Evolutionary conservation across 2,329 filamentous ascomycete species (phyloP).

Genomic region (Xylaria sp.): DNA sequence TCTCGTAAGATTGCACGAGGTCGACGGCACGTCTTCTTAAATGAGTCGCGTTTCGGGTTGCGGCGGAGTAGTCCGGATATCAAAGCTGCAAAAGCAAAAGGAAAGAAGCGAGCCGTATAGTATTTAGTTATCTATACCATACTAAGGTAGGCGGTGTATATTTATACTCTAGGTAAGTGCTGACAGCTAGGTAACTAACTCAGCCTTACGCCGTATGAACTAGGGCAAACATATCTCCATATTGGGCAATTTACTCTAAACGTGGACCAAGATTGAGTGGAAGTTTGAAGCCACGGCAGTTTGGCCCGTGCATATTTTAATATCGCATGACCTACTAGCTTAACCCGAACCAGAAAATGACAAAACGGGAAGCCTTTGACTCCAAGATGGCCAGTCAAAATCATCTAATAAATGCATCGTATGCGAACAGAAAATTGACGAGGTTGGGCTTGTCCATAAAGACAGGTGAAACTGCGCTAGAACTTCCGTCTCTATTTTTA

Average conservation of each 20-base stretch:
- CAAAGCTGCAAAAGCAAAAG: too few species aligned
- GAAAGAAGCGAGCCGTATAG: too few species aligned
- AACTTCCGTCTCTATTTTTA: conserved; percentile 31
- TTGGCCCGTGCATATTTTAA: not conserved
- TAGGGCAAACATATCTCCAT: not conserved
- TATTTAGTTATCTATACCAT: too few species aligned
- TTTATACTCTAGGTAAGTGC: not conserved
- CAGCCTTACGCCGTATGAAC: not conserved
- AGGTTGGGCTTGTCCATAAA: not conserved
- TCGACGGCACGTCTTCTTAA: not conserved
- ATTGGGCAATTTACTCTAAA: not conserved
- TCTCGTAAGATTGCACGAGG: not conserved
- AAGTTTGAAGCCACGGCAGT: not conserved
- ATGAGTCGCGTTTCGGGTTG: not conserved
- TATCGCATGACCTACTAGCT: not conserved
- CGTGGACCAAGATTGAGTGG: too few species aligned
- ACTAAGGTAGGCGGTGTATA: too few species aligned
- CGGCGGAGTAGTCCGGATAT: too few species aligned
- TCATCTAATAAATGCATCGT: not conserved
- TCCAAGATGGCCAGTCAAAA: not conserved
- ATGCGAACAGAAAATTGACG: not conserved
- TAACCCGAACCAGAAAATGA: not conserved
- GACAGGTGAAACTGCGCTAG: not conserved
- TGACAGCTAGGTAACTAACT: not conserved
- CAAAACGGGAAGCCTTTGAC: not conserved